Conservation (phyloP, 2,329 filamentous ascomycete species). For the Graphilbum ipis-grandicollis region DNA sequence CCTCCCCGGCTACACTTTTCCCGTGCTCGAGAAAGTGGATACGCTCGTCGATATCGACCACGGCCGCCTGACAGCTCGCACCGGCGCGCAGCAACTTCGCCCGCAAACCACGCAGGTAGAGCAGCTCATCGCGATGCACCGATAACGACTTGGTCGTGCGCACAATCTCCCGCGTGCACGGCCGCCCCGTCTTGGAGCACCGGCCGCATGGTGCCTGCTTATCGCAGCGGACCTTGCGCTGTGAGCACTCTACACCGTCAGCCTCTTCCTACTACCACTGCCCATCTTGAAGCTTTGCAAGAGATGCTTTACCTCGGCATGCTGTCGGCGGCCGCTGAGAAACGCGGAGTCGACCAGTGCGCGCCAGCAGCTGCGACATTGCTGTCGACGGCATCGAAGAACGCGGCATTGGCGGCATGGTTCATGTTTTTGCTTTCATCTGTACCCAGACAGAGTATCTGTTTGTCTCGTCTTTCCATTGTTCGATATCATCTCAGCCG, state of each 20-base stretch:
- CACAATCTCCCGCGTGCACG: constrained; percentile 6
- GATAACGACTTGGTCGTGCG: constrained; percentile 8
- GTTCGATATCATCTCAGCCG: too few relatives aligned
- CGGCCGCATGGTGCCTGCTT: constrained; percentile 6
- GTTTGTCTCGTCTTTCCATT: too few relatives aligned
- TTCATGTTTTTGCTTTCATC: too few relatives aligned
- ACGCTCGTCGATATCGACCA: constrained; percentile 5
- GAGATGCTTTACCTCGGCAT: constrained; percentile 1
- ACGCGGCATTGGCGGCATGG: too few relatives aligned
- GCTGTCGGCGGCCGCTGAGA: constrained; percentile 7
- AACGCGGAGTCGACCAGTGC: constrained; percentile 3
- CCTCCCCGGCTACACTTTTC: too few relatives aligned
- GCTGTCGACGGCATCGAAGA: too few relatives aligned
- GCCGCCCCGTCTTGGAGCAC: constrained; percentile 4
- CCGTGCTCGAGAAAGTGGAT: constrained; percentile 6
- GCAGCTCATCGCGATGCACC: constrained; percentile 4
- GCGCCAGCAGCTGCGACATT: too few relatives aligned
- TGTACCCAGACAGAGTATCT: too few relatives aligned
- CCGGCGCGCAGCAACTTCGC: background rate
- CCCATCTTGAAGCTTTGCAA: background rate
- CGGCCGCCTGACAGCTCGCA: background rate
- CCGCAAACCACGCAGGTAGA: constrained; percentile 3
- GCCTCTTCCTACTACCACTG: too few relatives aligned
- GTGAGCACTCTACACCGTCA: constrained; percentile 5
- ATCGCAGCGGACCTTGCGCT: constrained; percentile 6